These are phyloP conservation scores for Lactarius akahatsu DNA, from an alignment of 768 basidiomycete species.

Conservation along the genomic window DNA sequence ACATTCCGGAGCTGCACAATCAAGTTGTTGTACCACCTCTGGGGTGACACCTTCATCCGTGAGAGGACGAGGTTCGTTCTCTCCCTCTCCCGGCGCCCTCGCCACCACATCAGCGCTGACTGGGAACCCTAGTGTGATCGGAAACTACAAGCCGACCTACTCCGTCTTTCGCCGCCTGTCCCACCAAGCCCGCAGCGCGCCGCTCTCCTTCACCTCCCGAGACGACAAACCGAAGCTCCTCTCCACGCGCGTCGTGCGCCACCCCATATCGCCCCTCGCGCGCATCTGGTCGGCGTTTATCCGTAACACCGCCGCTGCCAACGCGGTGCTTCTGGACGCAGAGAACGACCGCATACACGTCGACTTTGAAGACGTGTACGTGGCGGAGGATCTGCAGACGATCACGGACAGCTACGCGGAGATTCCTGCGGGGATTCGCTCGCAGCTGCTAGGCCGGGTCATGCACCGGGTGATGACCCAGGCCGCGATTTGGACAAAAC, in stretches of 20 bases:
- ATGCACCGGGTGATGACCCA: constrained; percentile 20
- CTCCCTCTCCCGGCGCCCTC: neutral
- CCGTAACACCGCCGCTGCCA: constrained; percentile 23
- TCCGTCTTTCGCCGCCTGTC: constrained; percentile 20
- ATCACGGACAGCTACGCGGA: constrained; percentile 22
- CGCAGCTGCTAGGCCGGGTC: constrained; percentile 18
- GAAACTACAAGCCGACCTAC: constrained; percentile 27
- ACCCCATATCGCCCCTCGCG: constrained; percentile 28
- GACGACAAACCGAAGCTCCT: constrained; percentile 16
- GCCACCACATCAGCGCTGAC: constrained; percentile 6
- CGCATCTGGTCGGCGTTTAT: constrained; percentile 25
- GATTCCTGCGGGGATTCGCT: constrained; percentile 24
- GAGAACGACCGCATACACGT: constrained; percentile 11
- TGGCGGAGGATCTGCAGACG: constrained; percentile 11
- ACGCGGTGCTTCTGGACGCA: constrained; percentile 17
- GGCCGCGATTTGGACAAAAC: constrained; percentile 25
- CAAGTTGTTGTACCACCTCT: constrained; percentile 25
- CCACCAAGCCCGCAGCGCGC: constrained; percentile 11
- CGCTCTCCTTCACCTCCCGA: constrained; percentile 8
- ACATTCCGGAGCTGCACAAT: constrained; percentile 23
- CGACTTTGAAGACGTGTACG: constrained; percentile 21
- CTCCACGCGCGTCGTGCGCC: constrained; percentile 25
- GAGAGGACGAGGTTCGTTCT: constrained; percentile 20
- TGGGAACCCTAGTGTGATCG: constrained; percentile 13
- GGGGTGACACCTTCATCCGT: constrained; percentile 29